Conservation (phyloP, 108 stramenopile genomes). For the Skeletonema costatum region DNA sequence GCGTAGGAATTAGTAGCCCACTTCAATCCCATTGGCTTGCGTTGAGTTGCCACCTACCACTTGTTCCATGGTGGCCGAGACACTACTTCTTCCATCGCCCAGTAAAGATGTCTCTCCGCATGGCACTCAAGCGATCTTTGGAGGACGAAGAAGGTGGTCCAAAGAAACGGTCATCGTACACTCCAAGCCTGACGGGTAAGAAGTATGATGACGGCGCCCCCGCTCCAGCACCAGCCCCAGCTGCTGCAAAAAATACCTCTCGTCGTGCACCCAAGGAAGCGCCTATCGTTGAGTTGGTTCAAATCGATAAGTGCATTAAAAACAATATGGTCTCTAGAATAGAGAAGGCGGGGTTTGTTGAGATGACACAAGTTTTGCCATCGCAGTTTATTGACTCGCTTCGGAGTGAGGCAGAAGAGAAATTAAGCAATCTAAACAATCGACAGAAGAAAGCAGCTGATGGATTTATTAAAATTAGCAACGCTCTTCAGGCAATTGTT, state of each 20-base stretch:
- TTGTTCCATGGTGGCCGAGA: too few relatives aligned
- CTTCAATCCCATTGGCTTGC: too few relatives aligned
- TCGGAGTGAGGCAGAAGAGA: conserved; percentile 3
- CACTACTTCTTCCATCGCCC: not conserved
- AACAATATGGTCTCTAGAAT: conserved; percentile 8
- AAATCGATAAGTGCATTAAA: conserved; percentile 11
- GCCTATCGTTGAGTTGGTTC: not conserved
- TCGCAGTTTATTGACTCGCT: not conserved
- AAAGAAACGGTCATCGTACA: not conserved
- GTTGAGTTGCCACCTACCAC: too few relatives aligned
- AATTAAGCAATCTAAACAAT: not conserved
- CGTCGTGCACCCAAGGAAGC: not conserved
- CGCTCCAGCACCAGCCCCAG: not conserved
- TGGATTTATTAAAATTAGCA: conserved; percentile 12
- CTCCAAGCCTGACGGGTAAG: not conserved
- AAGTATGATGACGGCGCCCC: not conserved
- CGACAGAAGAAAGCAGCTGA: not conserved
- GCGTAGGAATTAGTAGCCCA: too few relatives aligned
- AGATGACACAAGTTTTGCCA: conserved; percentile 2
- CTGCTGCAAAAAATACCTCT: not conserved
- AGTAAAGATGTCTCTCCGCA: conserved; percentile 11
- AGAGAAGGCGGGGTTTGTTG: conserved; percentile 19
- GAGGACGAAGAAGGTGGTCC: not conserved
- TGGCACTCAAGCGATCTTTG: conserved; percentile 21
- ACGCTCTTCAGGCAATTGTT: conserved; percentile 14